These are phyloP conservation scores for Coemansia sp. DNA, from an alignment of 192 early-diverging fungal genomes.

Conservation along the genomic window DNA sequence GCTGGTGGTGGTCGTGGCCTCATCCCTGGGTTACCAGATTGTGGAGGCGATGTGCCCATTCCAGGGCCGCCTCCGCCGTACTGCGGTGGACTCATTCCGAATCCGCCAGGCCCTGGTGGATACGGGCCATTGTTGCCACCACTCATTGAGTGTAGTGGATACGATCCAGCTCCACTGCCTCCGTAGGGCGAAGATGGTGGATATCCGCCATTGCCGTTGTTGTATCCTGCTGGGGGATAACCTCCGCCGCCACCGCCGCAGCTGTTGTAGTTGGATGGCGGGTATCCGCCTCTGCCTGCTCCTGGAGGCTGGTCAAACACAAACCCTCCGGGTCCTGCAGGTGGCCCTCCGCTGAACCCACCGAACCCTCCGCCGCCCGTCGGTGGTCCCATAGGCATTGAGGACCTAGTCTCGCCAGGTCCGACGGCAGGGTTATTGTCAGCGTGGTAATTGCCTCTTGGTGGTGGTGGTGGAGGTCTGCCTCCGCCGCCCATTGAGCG, in stretches of 20 bases:
- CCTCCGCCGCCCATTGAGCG: slow-evolving; percentile 8
- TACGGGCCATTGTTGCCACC: slow-evolving; percentile 5
- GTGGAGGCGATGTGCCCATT: background rate
- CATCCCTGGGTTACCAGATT: background rate
- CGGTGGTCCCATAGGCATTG: slow-evolving; percentile 27
- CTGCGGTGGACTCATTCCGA: background rate
- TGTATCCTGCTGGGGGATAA: slow-evolving; percentile 10
- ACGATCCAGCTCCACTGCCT: background rate
- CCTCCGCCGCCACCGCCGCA: slow-evolving; percentile 14
- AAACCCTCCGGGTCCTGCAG: slow-evolving; percentile 24
- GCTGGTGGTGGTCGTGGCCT: slow-evolving; percentile 6
- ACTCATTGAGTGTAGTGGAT: no score
- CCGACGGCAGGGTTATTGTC: slow-evolving; percentile 41
- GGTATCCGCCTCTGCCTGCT: slow-evolving; percentile 11
- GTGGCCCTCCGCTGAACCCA: slow-evolving; percentile 21
- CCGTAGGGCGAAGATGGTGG: slow-evolving; percentile 16
- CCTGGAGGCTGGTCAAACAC: background rate
- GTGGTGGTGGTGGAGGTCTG: slow-evolving; percentile 1
- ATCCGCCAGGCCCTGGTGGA: slow-evolving; percentile 4
- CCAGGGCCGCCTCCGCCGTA: background rate
- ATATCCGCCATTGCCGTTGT: slow-evolving; percentile 7
- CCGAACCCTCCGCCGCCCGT: slow-evolving; percentile 13
- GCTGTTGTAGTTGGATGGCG: slow-evolving; percentile 2
- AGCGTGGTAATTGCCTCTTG: slow-evolving; percentile 6
- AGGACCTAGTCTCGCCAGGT: slow-evolving; percentile 11